phyloP scores from a whole-genome alignment of 805 yeast genomes.

The Candida odintsovae region DNA sequence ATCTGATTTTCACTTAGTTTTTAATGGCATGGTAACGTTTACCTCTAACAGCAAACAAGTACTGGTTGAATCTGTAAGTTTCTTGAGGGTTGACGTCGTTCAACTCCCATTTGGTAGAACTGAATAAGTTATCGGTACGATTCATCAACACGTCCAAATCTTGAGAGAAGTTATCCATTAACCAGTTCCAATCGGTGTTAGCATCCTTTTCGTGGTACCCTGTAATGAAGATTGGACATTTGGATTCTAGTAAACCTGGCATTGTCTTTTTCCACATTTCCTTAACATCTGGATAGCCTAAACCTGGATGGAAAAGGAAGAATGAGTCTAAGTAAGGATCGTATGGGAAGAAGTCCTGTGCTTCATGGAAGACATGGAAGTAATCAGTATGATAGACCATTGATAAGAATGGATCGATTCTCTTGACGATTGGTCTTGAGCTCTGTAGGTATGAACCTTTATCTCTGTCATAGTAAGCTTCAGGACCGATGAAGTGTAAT shows the following conservation, averaged over 20 bases:
- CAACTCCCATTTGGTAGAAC: constrained; percentile 90
- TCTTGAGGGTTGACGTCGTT: constrained; percentile 91
- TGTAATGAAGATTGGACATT: constrained; percentile 87
- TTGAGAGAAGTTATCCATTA: constrained; percentile 56
- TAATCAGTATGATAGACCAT: constrained; percentile 83
- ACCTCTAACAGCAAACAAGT: constrained; percentile 89
- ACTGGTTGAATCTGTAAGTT: constrained; percentile 86
- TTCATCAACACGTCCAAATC: constrained; percentile 81
- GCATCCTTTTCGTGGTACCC: constrained; percentile 80
- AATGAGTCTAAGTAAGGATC: constrained; percentile 94
- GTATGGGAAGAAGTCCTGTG: constrained; percentile 94
- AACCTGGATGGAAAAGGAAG: constrained; percentile 94
- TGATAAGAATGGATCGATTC: constrained; percentile 68
- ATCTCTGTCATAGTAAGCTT: constrained; percentile 71
- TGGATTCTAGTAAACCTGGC: constrained; percentile 84
- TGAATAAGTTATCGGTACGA: constrained; percentile 65
- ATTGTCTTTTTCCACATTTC: constrained; percentile 81
- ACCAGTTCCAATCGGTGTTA: constrained; percentile 64
- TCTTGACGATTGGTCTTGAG: constrained; percentile 61
- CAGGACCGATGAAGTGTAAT: constrained; percentile 92
- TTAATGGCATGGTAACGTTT: constrained; percentile 87
- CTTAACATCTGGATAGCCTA: constrained; percentile 73
- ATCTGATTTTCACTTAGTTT: neutral
- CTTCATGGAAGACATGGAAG: constrained; percentile 86
- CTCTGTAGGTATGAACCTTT: constrained; percentile 53